Conservation (phyloP, 805 yeast genomes). For the Priceomyces medius region DNA sequence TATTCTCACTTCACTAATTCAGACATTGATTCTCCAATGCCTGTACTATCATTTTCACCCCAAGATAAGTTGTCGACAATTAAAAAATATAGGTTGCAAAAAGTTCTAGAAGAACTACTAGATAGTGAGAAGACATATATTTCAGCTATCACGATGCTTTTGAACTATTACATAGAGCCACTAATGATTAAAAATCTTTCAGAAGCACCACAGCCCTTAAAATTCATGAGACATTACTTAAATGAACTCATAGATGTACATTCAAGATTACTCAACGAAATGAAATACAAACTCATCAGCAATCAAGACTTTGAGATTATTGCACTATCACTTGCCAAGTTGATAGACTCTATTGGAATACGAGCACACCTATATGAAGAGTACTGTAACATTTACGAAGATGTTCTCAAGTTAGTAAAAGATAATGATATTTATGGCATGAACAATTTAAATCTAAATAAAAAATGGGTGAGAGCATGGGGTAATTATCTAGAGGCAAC, state of each 20-base stretch:
- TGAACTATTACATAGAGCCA: constrained; percentile 43
- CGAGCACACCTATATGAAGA: constrained; percentile 28
- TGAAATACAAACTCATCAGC: constrained; percentile 11
- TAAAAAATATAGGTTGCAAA: constrained; percentile 9
- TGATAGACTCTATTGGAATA: constrained; percentile 16
- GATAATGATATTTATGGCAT: constrained; percentile 16
- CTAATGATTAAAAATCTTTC: constrained; percentile 25
- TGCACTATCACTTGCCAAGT: constrained; percentile 6
- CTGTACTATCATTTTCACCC: constrained; percentile 20
- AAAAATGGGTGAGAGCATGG: constrained; percentile 29
- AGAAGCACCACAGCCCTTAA: constrained; percentile 18
- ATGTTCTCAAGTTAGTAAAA: constrained; percentile 30
- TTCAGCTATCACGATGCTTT: constrained; percentile 42
- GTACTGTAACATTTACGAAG: constrained; percentile 31
- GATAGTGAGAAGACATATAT: constrained; percentile 50
- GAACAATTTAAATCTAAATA: constrained; percentile 7
- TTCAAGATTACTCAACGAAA: constrained; percentile 24
- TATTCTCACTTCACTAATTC: constrained; percentile 4
- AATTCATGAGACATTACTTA: constrained; percentile 7
- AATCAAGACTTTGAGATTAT: constrained; percentile 8
- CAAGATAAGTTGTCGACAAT: not conserved
- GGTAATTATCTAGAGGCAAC: constrained; percentile 41
- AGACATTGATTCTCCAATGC: constrained; percentile 19
- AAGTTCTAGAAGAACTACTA: constrained; percentile 45
- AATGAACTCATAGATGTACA: constrained; percentile 21